Evolutionary conservation across 106 monocot species (phyloP).

Genomic region (Dioscorea zingiberensis): DNA sequence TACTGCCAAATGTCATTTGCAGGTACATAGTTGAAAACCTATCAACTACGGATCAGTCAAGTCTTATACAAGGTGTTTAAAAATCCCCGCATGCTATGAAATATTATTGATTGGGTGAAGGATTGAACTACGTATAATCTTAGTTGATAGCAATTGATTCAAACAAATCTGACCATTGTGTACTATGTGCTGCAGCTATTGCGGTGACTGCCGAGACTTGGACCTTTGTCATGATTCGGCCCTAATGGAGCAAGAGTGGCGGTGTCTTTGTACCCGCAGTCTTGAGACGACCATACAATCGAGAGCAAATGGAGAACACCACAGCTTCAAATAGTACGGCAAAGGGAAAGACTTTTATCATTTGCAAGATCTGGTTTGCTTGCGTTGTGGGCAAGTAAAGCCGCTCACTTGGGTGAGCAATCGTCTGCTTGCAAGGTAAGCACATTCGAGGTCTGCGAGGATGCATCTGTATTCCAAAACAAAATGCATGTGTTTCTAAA

Average conservation of each 20-base stretch:
- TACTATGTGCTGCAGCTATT: constrained; percentile 46
- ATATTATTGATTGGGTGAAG: too few species aligned
- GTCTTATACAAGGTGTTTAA: too few species aligned
- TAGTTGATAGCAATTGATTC: too few species aligned
- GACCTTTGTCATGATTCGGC: constrained; percentile 60
- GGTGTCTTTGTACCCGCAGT: constrained; percentile 52
- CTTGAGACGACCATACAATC: constrained; percentile 76
- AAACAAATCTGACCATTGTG: too few species aligned
- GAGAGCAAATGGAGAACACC: constrained; percentile 75
- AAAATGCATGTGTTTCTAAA: constrained; percentile 65
- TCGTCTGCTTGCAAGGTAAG: constrained; percentile 82
- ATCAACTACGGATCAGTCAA: too few species aligned
- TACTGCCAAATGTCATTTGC: constrained; percentile 92
- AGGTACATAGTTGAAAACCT: constrained; percentile 40
- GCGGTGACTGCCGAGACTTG: constrained; percentile 93
- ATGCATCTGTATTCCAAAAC: constrained; percentile 33
- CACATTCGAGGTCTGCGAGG: constrained; percentile 60
- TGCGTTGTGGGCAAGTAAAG: constrained; percentile 69
- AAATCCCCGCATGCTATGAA: too few species aligned
- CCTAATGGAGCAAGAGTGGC: constrained; percentile 64
- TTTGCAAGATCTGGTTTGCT: constrained; percentile 89
- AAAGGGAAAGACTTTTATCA: constrained; percentile 88
- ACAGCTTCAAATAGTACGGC: constrained; percentile 82
- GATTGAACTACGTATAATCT: too few species aligned
- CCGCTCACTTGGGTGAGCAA: constrained; percentile 67